A percentile compares a stretch with the other conserved stretches of the same genome.
Conservation (phyloP, 192 early-diverging fungal species). For the Backusella psychrophila region DNA sequence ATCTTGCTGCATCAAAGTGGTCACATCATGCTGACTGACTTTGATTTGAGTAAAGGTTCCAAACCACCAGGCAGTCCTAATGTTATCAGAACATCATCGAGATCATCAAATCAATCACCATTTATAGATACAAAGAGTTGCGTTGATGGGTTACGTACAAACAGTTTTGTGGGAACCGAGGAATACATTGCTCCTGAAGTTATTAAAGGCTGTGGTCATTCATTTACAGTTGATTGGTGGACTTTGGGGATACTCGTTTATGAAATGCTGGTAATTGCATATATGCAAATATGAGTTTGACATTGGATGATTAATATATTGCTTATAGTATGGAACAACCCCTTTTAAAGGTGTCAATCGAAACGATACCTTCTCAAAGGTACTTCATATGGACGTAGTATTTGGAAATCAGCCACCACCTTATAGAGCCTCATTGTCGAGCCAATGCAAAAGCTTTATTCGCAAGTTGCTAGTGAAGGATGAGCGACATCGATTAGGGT, state of each 20-base stretch:
- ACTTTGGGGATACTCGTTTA: conserved; percentile 96
- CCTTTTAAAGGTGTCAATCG: conserved; percentile 96
- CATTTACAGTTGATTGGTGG: conserved; percentile 98
- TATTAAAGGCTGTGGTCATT: conserved; percentile 77
- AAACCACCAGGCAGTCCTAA: conserved; percentile 73
- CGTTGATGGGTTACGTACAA: conserved; percentile 85
- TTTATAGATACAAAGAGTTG: conserved; percentile 87
- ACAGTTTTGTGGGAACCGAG: conserved; percentile 98
- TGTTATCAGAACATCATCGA: conserved; percentile 51
- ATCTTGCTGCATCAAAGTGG: conserved; percentile 74
- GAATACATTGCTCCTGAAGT: conserved; percentile 85
- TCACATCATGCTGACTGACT: conserved; percentile 81
- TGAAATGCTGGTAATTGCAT: conserved; percentile 82
- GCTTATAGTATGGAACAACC: conserved; percentile 71
- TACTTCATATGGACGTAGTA: conserved; percentile 74
- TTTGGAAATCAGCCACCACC: conserved; percentile 58
- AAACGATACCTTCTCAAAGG: conserved; percentile 86
- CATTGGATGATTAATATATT: no score
- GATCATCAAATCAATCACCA: conserved; percentile 58
- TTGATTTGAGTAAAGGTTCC: conserved; percentile 97
- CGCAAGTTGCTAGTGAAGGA: conserved; percentile 87
- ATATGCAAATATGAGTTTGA: neutral
- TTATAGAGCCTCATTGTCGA: neutral
- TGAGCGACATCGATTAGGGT: conserved; percentile 86
- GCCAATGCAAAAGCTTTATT: conserved; percentile 71